Evolutionary conservation across 2,329 filamentous ascomycete species (phyloP).

Genomic region (Botryotinia convoluta): DNA sequence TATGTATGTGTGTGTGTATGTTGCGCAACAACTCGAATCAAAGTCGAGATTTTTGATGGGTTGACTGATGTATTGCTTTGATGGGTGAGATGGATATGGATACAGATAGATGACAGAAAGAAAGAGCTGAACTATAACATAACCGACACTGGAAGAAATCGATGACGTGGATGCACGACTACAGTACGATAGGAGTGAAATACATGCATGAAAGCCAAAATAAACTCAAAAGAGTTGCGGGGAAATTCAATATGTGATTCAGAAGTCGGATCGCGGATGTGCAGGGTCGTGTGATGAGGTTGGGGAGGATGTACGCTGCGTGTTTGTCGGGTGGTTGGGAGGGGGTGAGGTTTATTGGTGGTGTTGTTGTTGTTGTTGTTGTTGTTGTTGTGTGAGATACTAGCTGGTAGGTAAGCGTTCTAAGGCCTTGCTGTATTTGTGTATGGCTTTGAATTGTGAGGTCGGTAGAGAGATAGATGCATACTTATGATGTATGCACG

Average conservation of each 20-base stretch:
- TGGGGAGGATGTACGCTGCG: background rate
- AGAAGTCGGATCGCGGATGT: background rate
- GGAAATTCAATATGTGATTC: background rate
- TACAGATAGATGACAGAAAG: background rate
- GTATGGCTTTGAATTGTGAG: background rate
- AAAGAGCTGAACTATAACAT: background rate
- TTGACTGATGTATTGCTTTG: background rate
- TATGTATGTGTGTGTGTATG: background rate
- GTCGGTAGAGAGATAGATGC: background rate
- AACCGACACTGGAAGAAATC: background rate
- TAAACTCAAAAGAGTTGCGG: background rate
- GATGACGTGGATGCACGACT: background rate
- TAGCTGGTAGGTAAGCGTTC: background rate
- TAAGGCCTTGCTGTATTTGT: background rate
- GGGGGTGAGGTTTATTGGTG: background rate
- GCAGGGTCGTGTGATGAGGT: constrained; percentile 7
- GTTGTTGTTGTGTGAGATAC: background rate
- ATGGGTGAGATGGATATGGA: background rate
- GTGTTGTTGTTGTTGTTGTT: background rate
- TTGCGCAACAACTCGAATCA: background rate
- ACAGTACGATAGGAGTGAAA: background rate
- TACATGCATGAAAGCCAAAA: background rate
- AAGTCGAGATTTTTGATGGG: background rate
- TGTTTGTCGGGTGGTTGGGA: background rate
- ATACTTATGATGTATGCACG: background rate